Conservation (phyloP, 495 filamentous ascomycete genomes). For the Penicillium diatomitis region DNA sequence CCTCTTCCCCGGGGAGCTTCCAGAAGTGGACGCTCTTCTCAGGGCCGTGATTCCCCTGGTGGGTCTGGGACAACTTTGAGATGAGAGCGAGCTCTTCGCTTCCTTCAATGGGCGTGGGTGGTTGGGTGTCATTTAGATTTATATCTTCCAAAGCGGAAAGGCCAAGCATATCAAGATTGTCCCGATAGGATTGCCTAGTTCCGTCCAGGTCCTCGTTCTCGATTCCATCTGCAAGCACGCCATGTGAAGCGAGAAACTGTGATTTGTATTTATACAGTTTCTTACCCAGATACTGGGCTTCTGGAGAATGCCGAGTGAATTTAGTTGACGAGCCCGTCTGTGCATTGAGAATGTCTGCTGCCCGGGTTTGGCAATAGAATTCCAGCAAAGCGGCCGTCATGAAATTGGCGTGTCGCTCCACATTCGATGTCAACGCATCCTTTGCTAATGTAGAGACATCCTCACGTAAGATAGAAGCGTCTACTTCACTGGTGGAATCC, state of each 20-base stretch:
- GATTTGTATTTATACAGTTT: slow-evolving; percentile 35
- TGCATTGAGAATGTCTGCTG: slow-evolving; percentile 37
- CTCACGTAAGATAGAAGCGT: slow-evolving; percentile 11
- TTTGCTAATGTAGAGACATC: slow-evolving; percentile 14
- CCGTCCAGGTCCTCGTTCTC: slow-evolving; percentile 27
- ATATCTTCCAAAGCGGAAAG: slow-evolving; percentile 28
- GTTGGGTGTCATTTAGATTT: slow-evolving; percentile 15
- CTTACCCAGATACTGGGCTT: slow-evolving; percentile 33
- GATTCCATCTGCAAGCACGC: slow-evolving; percentile 30
- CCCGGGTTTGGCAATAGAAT: slow-evolving; percentile 37
- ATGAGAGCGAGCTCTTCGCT: slow-evolving; percentile 17
- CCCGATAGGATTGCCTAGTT: slow-evolving; percentile 35
- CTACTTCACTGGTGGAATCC: slow-evolving; percentile 6
- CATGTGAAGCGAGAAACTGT: slow-evolving; percentile 31
- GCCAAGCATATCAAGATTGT: slow-evolving; percentile 34
- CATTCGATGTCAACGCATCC: slow-evolving; percentile 19
- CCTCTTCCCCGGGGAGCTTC: slow-evolving; percentile 1
- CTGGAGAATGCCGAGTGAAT: slow-evolving; percentile 36
- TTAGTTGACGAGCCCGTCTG: slow-evolving; percentile 20
- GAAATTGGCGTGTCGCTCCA: slow-evolving; percentile 31
- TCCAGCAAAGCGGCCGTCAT: slow-evolving; percentile 39
- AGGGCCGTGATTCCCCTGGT: background rate
- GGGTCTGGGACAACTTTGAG: slow-evolving; percentile 1
- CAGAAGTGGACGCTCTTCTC: slow-evolving; percentile 8
- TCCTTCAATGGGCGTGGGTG: slow-evolving; percentile 9